These are phyloP conservation scores for Candida mattraensis DNA, from an alignment of 805 yeast genomes.

Conservation along the genomic window DNA sequence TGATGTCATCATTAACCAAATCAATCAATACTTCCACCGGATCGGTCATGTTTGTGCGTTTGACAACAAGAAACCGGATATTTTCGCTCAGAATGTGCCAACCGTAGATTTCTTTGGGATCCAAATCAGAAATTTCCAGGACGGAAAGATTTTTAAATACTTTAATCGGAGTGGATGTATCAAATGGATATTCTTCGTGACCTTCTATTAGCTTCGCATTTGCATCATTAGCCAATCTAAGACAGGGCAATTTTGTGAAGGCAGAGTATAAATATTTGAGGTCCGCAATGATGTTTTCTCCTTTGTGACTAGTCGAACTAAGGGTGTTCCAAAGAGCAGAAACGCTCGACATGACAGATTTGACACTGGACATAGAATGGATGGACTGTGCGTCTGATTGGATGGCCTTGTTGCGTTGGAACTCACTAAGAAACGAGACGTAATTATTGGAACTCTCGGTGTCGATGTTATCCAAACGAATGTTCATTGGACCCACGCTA, in stretches of 20 bases:
- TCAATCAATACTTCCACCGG: slow-evolving; percentile 52
- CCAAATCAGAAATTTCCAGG: slow-evolving; percentile 57
- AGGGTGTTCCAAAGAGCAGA: slow-evolving; percentile 41
- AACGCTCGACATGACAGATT: slow-evolving; percentile 48
- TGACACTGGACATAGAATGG: slow-evolving; percentile 58
- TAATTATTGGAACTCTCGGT: slow-evolving; percentile 48
- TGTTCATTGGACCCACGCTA: slow-evolving; percentile 60
- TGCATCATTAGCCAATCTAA: slow-evolving; percentile 58
- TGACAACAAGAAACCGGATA: slow-evolving; percentile 53
- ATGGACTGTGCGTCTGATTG: slow-evolving; percentile 45
- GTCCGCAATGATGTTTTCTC: slow-evolving; percentile 42
- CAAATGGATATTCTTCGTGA: slow-evolving; percentile 71
- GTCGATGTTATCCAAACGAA: slow-evolving; percentile 57
- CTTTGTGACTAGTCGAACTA: slow-evolving; percentile 41
- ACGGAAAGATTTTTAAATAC: slow-evolving; percentile 64
- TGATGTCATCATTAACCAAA: slow-evolving; percentile 51
- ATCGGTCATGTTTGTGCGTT: slow-evolving; percentile 49
- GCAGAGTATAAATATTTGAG: slow-evolving; percentile 58
- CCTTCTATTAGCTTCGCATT: slow-evolving; percentile 57
- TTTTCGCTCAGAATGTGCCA: slow-evolving; percentile 60
- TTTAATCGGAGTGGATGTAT: slow-evolving; percentile 63
- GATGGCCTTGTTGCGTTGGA: slow-evolving; percentile 37
- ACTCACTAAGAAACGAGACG: slow-evolving; percentile 62
- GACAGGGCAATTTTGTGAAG: slow-evolving; percentile 64
- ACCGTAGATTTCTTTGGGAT: slow-evolving; percentile 64